These are phyloP conservation scores for Pseudotsuga menziesii DNA, from an alignment of 75 land plant species.

Conservation along the genomic window DNA sequence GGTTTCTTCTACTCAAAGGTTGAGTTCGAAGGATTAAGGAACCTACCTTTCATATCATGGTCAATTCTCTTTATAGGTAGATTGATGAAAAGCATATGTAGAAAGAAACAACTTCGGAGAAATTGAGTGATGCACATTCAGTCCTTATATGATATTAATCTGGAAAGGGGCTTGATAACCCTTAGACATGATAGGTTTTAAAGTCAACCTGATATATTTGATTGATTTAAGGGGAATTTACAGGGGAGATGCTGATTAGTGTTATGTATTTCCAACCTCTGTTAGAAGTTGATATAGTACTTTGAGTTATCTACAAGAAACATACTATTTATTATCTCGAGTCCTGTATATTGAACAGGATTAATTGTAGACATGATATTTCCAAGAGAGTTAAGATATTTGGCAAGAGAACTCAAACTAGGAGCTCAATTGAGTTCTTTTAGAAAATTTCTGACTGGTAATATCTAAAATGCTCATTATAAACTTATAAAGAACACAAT, in stretches of 20 bases:
- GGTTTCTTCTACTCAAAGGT: no score
- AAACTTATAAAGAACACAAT: neutral
- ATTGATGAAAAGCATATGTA: no score
- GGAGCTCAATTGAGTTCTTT: neutral
- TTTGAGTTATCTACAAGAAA: neutral
- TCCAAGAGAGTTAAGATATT: neutral
- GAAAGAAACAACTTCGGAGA: no score
- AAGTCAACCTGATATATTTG: neutral
- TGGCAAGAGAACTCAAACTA: no score
- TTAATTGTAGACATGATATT: neutral
- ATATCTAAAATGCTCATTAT: neutral
- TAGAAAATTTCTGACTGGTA: neutral
- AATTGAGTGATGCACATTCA: no score
- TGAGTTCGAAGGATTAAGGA: no score
- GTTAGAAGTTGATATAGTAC: neutral
- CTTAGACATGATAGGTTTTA: neutral
- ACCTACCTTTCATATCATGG: no score
- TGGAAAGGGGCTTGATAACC: no score
- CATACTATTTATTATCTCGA: neutral
- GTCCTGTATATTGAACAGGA: neutral
- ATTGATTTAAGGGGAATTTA: neutral
- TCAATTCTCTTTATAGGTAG: no score
- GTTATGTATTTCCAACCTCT: neutral
- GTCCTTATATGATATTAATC: no score
- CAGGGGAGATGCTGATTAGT: neutral